Base-by-base conservation (phyloP, 306 rosid genomes). In the Cicer bijugum region DNA sequence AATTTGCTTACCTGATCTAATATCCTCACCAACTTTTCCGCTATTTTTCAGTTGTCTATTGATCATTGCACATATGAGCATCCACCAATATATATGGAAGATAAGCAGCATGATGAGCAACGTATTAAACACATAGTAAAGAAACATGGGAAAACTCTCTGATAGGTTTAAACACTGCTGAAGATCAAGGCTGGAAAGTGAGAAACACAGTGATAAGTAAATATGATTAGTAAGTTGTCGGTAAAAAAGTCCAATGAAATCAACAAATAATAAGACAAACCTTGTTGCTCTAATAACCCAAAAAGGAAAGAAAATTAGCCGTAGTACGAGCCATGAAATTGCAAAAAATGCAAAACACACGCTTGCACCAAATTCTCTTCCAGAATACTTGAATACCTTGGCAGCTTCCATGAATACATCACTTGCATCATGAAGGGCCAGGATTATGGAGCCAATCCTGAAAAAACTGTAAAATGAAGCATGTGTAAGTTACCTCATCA, bases 81-180 rank as follows among this genome's bases (percentile, higher is more conserved):
- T 76, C 99, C 99, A 94, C 99, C 99, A 94, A 87, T 94, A 94
- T 84, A 94, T 60, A 86, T 94, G 99, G 85, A 94, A 94, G 84
- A 91, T 88, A 72, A 94, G 87, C 79, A 94, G 88, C 87, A 62
- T 91, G 72, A 94, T 74, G 77, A 94, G 88, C 88, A 91, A 20
- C 8, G 93, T 88, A 80, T 94, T 94, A 83, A 91, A 94, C 79
- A 60, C 48, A 70, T 94, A 94, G 88, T 94, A 94, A 71, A 86
- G 80, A 0, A 72, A 71, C 78, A 8, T 85, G 80, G 68, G 63
- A 72, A 48, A 86, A 43, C 15, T 44, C 79, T 82, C 78, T 9
- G 86, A 23, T 10, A 86, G 89, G 69, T 86, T 69, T 87, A 94
- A 77, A 87, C 23, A 61, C 53, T 81, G 51, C 64, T 38, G 12